These are phyloP conservation scores for Lichtheimia corymbifera DNA, from an alignment of 371 early-diverging fungal species.

Conservation along the genomic window DNA sequence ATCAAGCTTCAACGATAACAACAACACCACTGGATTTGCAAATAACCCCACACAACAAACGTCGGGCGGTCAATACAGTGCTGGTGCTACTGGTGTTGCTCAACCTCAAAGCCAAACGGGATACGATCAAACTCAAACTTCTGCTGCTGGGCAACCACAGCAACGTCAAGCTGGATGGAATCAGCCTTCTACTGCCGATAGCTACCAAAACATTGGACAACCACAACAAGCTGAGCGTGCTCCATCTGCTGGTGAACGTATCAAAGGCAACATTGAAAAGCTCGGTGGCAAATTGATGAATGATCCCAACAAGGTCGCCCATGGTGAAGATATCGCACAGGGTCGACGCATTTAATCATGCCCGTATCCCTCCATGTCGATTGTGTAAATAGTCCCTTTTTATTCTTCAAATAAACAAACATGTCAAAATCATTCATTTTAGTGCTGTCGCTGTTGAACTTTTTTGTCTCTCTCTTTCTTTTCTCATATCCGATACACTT, in stretches of 20 bases:
- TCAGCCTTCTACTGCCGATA: background rate
- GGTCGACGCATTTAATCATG: no score
- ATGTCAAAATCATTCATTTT: no score
- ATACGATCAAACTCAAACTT: background rate
- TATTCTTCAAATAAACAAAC: no score
- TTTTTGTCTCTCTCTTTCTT: no score
- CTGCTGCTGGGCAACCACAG: background rate
- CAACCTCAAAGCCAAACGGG: background rate
- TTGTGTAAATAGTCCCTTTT: no score
- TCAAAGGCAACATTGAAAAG: conserved; percentile 5
- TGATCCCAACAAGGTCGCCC: background rate
- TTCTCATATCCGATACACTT: no score
- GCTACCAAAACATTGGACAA: background rate
- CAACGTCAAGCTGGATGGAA: background rate
- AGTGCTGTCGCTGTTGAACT: no score
- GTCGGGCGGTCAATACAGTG: background rate
- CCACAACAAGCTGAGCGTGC: background rate
- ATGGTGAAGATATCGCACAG: background rate
- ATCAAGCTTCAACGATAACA: no score
- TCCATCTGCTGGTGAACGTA: background rate
- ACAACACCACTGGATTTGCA: background rate
- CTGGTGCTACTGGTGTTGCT: background rate
- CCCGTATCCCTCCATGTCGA: no score
- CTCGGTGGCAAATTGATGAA: conserved; percentile 6
- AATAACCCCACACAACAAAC: background rate